Evolutionary conservation across 2,329 filamentous ascomycete species (phyloP).

Genomic region (Metarhizium anisopliae): DNA sequence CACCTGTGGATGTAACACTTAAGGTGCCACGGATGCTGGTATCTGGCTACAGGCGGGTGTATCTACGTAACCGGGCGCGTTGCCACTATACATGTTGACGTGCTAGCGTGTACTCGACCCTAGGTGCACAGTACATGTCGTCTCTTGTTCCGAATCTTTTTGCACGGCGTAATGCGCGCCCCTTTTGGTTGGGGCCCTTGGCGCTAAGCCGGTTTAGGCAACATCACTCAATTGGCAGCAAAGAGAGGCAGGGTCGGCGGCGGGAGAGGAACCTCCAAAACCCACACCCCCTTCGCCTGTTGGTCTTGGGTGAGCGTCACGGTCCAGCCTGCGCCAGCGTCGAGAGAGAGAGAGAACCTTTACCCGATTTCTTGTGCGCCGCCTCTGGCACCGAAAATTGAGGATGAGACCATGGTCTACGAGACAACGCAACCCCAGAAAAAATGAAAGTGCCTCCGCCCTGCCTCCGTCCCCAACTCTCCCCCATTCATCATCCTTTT

Average conservation of each 20-base stretch:
- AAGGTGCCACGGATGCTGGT: neutral
- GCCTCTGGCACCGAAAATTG: slow-evolving; percentile 30
- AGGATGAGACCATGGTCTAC: slow-evolving; percentile 30
- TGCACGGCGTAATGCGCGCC: neutral
- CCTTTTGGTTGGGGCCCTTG: neutral
- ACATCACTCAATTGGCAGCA: neutral
- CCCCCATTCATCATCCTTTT: slow-evolving; percentile 11
- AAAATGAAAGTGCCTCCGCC: slow-evolving; percentile 20
- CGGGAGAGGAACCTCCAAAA: slow-evolving; percentile 7
- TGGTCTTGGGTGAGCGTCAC: slow-evolving; percentile 15
- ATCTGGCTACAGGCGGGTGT: neutral
- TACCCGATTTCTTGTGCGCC: slow-evolving; percentile 28
- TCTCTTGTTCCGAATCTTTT: neutral
- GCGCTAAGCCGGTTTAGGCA: neutral
- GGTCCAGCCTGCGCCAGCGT: slow-evolving; percentile 13
- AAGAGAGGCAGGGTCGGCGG: neutral
- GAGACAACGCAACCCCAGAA: slow-evolving; percentile 25
- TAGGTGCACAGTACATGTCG: neutral
- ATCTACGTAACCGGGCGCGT: neutral
- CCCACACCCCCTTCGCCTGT: slow-evolving; percentile 11
- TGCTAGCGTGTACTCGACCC: neutral
- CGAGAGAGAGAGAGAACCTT: slow-evolving; percentile 18
- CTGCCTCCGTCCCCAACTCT: slow-evolving; percentile 8
- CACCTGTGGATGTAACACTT: neutral
- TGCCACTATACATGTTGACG: neutral